A percentile compares a stretch with the other conserved stretches of the same genome.
Conservation (phyloP, 139 green algal genomes). For the Ettlia oleoabundans region DNA sequence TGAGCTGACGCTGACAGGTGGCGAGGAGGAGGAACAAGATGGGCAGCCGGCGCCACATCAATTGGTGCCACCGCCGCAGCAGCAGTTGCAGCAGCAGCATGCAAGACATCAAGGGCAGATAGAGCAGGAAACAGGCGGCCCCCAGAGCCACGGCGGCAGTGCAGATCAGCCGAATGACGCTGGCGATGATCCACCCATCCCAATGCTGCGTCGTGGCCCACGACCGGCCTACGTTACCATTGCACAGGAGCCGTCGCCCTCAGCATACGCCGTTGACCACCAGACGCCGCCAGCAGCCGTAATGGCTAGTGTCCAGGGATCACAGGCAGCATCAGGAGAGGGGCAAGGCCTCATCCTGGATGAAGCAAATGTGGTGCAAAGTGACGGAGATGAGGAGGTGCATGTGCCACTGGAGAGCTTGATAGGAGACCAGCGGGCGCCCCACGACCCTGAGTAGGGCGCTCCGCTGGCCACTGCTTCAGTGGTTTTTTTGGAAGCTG, state of each 20-base stretch:
- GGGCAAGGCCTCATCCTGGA: too few species aligned
- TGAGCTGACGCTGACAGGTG: slow-evolving; percentile 30
- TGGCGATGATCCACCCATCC: not conserved
- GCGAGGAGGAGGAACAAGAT: slow-evolving; percentile 11
- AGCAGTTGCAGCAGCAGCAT: slow-evolving; percentile 13
- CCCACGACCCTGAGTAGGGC: too few species aligned
- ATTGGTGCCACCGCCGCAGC: not conserved
- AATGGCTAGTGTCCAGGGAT: too few species aligned
- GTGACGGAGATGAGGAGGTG: slow-evolving; percentile 3
- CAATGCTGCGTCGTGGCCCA: slow-evolving; percentile 26
- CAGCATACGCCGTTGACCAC: not conserved
- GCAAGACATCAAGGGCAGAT: slow-evolving; percentile 2
- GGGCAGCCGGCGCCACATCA: not conserved
- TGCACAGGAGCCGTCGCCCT: slow-evolving; percentile 24
- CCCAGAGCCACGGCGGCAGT: too few species aligned
- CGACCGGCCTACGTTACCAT: slow-evolving; percentile 1
- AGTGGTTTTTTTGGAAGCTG: too few species aligned
- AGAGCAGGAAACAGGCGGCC: too few species aligned
- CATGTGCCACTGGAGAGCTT: slow-evolving; percentile 12
- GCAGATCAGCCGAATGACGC: too few species aligned
- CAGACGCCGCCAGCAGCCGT: too few species aligned
- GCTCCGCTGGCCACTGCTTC: too few species aligned
- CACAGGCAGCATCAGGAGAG: too few species aligned
- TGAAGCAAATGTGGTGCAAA: too few species aligned
- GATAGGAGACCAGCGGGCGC: not conserved